phyloP scores from a whole-genome alignment of 139 green algal genomes.

The Picochlorum sp. region DNA sequence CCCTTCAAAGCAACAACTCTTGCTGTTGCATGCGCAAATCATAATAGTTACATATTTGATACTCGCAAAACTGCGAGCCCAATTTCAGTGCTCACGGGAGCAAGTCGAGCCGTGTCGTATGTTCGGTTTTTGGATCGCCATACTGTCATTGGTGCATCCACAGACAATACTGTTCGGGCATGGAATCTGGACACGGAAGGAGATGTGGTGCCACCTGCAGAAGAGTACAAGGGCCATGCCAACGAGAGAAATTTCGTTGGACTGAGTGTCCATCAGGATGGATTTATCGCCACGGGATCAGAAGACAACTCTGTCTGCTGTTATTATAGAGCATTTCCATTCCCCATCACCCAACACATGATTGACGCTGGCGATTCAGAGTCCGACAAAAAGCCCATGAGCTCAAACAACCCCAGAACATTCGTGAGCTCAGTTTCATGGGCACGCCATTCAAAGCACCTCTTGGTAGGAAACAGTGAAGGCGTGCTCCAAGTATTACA shows the following conservation, averaged over 20 bases:
- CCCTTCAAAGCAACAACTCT: slow-evolving; percentile 43
- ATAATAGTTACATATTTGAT: slow-evolving; percentile 65
- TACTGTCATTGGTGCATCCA: slow-evolving; percentile 58
- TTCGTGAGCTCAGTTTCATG: slow-evolving; percentile 31
- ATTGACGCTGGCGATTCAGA: background rate
- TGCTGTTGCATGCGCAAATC: slow-evolving; percentile 62
- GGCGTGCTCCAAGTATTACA: slow-evolving; percentile 24
- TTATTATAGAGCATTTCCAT: slow-evolving; percentile 32
- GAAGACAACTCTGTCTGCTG: slow-evolving; percentile 54
- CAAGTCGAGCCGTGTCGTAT: slow-evolving; percentile 64
- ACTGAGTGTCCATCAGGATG: slow-evolving; percentile 45
- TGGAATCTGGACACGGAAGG: slow-evolving; percentile 32
- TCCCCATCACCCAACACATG: slow-evolving; percentile 10
- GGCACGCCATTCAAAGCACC: slow-evolving; percentile 18
- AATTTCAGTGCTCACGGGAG: slow-evolving; percentile 37
- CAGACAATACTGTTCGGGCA: slow-evolving; percentile 41
- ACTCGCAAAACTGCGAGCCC: slow-evolving; percentile 21
- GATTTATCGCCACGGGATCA: slow-evolving; percentile 53
- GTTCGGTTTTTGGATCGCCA: slow-evolving; percentile 49
- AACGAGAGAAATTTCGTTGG: slow-evolving; percentile 83
- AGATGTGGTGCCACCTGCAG: slow-evolving; percentile 9
- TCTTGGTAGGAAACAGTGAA: slow-evolving; percentile 32
- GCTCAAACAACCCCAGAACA: background rate
- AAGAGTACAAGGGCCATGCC: slow-evolving; percentile 43
- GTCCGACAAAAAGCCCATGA: background rate